Percentiles rank a stretch among this genome's conserved stretches.
phyloP scores from a whole-genome alignment of 768 basidiomycete species.

The Termitomyces sp. region DNA sequence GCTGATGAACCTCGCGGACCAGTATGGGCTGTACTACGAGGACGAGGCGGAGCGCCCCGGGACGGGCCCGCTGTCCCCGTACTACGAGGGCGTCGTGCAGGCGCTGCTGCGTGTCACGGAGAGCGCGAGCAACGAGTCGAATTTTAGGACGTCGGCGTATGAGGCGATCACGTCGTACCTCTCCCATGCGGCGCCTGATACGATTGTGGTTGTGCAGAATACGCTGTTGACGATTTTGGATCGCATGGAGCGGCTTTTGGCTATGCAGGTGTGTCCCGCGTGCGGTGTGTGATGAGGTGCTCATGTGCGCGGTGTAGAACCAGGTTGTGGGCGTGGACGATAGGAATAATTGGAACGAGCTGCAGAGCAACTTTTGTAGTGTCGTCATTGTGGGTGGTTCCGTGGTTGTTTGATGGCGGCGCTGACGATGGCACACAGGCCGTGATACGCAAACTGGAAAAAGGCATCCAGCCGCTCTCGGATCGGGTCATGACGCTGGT shows the following conservation, averaged over 20 bases:
- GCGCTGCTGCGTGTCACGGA: conserved; percentile 85
- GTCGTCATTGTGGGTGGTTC: conserved; percentile 68
- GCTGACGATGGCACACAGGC: no score
- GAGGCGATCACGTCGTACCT: conserved; percentile 90
- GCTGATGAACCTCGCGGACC: conserved; percentile 91
- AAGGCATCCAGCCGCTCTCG: conserved; percentile 80
- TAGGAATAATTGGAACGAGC: conserved; percentile 97
- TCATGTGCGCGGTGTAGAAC: conserved; percentile 42
- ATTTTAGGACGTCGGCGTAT: conserved; percentile 93
- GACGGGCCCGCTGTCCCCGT: conserved; percentile 69
- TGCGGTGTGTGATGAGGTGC: background rate
- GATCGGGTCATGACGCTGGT: conserved; percentile 94
- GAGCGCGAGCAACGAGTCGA: conserved; percentile 81
- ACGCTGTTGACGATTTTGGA: conserved; percentile 77
- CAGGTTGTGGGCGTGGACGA: conserved; percentile 95
- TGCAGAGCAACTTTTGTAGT: conserved; percentile 92
- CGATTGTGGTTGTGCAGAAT: conserved; percentile 74
- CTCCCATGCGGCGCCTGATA: conserved; percentile 73
- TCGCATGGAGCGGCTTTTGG: conserved; percentile 84
- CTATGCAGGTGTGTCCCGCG: conserved; percentile 65
- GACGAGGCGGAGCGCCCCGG: conserved; percentile 51
- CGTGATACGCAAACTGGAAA: conserved; percentile 80
- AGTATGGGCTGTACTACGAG: conserved; percentile 65
- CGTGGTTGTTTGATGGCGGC: no score
- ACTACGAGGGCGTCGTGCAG: conserved; percentile 81